Base-by-base conservation (phyloP, 306 rosid species). In the Mimosa bimucronata region DNA sequence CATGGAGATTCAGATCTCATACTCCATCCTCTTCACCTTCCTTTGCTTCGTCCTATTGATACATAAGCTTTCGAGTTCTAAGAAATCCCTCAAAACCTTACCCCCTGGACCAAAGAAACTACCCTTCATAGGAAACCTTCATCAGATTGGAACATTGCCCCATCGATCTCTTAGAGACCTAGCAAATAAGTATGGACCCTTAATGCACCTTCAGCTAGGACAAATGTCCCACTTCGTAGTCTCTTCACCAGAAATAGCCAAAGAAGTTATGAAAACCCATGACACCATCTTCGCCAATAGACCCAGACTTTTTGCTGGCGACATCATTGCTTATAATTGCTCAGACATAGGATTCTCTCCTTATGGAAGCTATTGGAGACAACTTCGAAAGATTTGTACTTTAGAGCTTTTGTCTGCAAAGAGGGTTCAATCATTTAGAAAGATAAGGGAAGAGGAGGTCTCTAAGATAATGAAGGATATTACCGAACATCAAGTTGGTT, bases 171-270 rank as follows among this genome's bases (percentile, higher is more conserved):
- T 62, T 31, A 62, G 41, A 62, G 41, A 62, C 68, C 65, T 79
- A 34, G 77, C 81, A 41, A 48, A 41, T 14, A 79, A 75, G 40
- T 37, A 79, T 62, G 87, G 87, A 1, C 74, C 73, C 7, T 5
- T 83, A 1, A 45, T 79, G 53, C 83, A 75, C 28, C 55, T 83
- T 2, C 69, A 46, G 13, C 68, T 62, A 0, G 41, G 41, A 13
- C 10, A 62, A 31, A 0, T 53, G 10, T 29, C 61, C 40, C 40
- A 38, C 3, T 45, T 69, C 6, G 2, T 76, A 5, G 19, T 80
- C 16, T 53, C 82, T 14, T 80, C 87, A 0, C 41, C 68, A 14
- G 68, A 62, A 62, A 9, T 30, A 6, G 68, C 68, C 23, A 29
- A 7, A 15, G 41, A 62, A 21, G 21, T 62, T 15, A 13, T 84